A percentile compares a stretch with the other conserved stretches of the same genome.
Evolutionary conservation across 305 asterid species (phyloP).

Genomic region (Caryopteris hybrid): DNA sequence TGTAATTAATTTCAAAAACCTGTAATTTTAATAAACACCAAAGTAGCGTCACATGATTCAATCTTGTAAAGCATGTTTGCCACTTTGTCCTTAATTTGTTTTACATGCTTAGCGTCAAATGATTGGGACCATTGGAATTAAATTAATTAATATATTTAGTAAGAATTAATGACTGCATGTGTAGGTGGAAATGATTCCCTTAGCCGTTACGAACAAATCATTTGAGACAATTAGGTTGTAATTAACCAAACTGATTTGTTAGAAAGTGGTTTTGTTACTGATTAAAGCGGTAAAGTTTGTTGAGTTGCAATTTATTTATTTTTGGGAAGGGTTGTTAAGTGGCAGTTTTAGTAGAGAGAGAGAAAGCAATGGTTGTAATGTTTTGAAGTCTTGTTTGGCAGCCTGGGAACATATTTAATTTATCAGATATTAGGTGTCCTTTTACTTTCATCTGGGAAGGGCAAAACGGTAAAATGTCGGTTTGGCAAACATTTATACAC

Average conservation of each 20-base stretch:
- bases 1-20: too few relatives aligned
- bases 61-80: neutral
- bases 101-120: conserved; percentile 22
- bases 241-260: neutral
- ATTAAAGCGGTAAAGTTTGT: too few relatives aligned
- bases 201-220: conserved; percentile 7
- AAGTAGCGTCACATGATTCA: too few relatives aligned
- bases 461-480: too few relatives aligned
- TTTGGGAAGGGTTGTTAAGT: neutral
- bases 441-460: too few relatives aligned
- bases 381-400: conserved; percentile 13
- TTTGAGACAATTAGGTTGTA: conserved; percentile 12
- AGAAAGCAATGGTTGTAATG: neutral
- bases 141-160: neutral
- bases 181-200: conserved; percentile 23
- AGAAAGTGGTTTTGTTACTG: neutral
- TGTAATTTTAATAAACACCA: too few relatives aligned
- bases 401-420: neutral
- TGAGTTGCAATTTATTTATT: neutral
- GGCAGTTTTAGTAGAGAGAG: neutral
- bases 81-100: conserved; percentile 12
- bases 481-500: too few relatives aligned
- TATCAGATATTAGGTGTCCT: neutral
- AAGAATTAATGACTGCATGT: conserved; percentile 21
- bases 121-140: conserved; percentile 26